Base-by-base conservation (phyloP, 768 basidiomycete genomes). In the Suillus placidus region DNA sequence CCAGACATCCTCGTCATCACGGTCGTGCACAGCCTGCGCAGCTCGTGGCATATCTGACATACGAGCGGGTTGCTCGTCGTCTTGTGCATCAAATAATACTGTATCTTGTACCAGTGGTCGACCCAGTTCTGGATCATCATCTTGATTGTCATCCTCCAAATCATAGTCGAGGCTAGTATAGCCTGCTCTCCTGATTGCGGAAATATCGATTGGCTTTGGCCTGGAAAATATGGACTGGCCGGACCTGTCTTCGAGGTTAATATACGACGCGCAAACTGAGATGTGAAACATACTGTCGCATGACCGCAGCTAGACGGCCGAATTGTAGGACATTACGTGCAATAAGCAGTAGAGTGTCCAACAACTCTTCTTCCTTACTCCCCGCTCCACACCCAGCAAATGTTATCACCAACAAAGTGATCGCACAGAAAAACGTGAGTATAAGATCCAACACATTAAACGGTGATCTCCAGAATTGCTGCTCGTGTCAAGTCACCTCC, bases 391-490 rank as follows among this genome's bases (percentile, higher is more conserved):
- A 95, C 60, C 91, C 88, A n/a, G 92, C 89, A 74, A 95, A 93
- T 62, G 92, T 87, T 56, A 99, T 87, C 23, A 99, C 87, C 38
- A 96, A 82, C 56, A 99, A 80, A 7, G 97, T 99, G 65, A 98
- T 75, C 5, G 87, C 90, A 74, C 97, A 99, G 79, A 99, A 93
- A 35, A 86, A 69, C 2, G 97, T 99, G 52, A 99, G 83, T 60
- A 92, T 85, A 18, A 97, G 84, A 75, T 98, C 96, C 71, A 96
- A 83, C 38, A 93, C 80, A 74, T 98, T 98, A 80, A 94, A 95
- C 13, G 89, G 88, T n/a, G 93, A 93, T 75, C 87, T 92, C 94
- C 94, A 96, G 82, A 97, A 97, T 94, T 95, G 92, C 95, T 96
- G 74, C 47, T 60, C 58, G 3, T 20, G 12, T 32, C 34, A 55